Base-by-base conservation (phyloP, 768 basidiomycete genomes). In the Rhizopogon rudus region DNA sequence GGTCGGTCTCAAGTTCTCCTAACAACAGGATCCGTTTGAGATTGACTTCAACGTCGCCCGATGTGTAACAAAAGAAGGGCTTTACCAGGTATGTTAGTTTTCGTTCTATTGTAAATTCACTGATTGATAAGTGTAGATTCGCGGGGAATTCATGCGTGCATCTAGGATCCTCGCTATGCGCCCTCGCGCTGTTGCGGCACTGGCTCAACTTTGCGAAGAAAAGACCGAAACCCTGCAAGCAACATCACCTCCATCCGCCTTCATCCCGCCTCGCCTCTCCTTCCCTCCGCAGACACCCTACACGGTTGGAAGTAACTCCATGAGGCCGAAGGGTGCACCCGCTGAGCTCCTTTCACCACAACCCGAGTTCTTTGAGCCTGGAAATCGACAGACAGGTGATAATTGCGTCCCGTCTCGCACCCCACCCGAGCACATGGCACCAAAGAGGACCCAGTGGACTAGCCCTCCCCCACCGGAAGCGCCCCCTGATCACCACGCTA, bases 131-230 rank as follows among this genome's bases (percentile, higher is more conserved):
- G 8, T 44, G 7, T 61, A 98, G 95, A 94, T 99, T 65, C 94
- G 96, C 13, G 95, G 96, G 8, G 96, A 98, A 74, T 96, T 99
- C 69, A 96, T 96, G 92, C 87, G 96, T 37, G 96, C 95, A 5
- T 86, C 88, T 22, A 81, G 93, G 53, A 91, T 98, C 54, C 76
- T 99, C 35, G 78, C 85, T 10, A 75, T 78, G 59, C 87, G 88
- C 31, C 92, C 91, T 1, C 85, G 91, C 48, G 91, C 90, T 7
- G 82, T 89, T 33, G 71, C 87, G 17, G 89, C 91, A 5, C 77
- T 98, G 16, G 85, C 93, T 1, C 88, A 94, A 61, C 82, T 99
- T 12, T 97, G 95, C 63, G 91, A 93, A 64, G 95, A 98, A 68
- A 86, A 93, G 22, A 84, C 84, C 53, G 82, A 81, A 16, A 41